A percentile compares a stretch with the other conserved stretches of the same genome.
These are phyloP conservation scores for Isatis tinctoria DNA, from an alignment of 345 rosid genomes.

Conservation along the genomic window DNA sequence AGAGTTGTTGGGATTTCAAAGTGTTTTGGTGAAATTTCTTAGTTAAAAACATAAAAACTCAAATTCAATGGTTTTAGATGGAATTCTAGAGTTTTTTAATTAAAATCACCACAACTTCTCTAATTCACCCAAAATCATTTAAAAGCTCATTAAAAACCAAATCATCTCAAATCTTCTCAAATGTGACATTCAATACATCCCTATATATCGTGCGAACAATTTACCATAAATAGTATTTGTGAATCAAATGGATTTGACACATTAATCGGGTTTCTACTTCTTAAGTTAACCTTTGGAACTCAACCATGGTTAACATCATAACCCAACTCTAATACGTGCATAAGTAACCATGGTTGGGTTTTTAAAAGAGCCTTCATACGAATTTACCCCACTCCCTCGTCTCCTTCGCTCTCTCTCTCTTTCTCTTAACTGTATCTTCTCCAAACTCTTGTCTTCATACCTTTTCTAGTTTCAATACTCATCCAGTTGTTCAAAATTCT, in stretches of 20 bases:
- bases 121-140: too few species aligned
- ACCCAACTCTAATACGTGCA: constrained; percentile 14
- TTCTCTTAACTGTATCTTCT: constrained; percentile 22
- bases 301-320: constrained; percentile 26
- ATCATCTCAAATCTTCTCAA: too few species aligned
- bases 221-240: neutral
- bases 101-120: too few species aligned
- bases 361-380: constrained; percentile 13
- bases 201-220: too few species aligned
- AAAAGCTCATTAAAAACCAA: too few species aligned
- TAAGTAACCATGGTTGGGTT: constrained; percentile 25
- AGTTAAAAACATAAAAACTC: too few species aligned
- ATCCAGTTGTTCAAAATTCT: neutral
- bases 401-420: neutral
- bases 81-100: too few species aligned
- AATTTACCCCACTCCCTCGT: constrained; percentile 5
- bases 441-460: constrained; percentile 11
- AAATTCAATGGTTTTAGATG: too few species aligned
- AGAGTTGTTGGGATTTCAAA: too few species aligned
- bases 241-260: neutral
- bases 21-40: too few species aligned
- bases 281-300: neutral
- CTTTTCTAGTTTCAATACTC: neutral
- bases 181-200: too few species aligned
- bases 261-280: neutral